Evolutionary conservation across 1,139 yeast species (phyloP).

Genomic region (Geotrichum siamense): DNA sequence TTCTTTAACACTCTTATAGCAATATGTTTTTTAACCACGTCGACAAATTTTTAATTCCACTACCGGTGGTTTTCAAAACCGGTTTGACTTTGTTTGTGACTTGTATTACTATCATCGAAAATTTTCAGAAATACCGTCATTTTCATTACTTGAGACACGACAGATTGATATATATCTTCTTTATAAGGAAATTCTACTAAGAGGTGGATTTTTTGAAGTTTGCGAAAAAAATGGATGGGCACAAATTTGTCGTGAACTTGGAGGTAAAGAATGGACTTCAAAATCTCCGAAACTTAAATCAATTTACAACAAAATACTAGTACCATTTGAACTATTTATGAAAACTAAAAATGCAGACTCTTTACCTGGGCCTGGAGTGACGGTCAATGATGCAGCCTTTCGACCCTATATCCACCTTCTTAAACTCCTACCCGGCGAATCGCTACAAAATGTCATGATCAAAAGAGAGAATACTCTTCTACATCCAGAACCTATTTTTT

Average conservation of each 20-base stretch:
- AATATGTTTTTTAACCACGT: conserved; percentile 47
- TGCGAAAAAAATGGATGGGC: conserved; percentile 41
- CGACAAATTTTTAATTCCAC: conserved; percentile 42
- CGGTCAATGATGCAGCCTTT: neutral
- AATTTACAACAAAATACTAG: conserved; percentile 37
- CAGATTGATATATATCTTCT: conserved; percentile 37
- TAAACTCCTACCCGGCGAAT: conserved; percentile 10
- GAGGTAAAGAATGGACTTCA: conserved; percentile 65
- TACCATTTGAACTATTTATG: conserved; percentile 35
- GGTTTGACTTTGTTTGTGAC: conserved; percentile 28
- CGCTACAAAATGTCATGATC: neutral
- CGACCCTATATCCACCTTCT: conserved; percentile 7
- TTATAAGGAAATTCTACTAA: conserved; percentile 32
- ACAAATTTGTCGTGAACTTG: conserved; percentile 60
- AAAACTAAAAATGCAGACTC: conserved; percentile 17
- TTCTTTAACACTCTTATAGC: conserved; percentile 20
- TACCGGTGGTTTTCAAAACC: conserved; percentile 28
- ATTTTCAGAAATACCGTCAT: conserved; percentile 32
- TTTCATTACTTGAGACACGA: conserved; percentile 33
- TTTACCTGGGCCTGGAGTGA: neutral
- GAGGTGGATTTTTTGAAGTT: conserved; percentile 37
- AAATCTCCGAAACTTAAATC: conserved; percentile 60
- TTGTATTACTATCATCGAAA: conserved; percentile 35
- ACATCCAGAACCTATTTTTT: neutral
- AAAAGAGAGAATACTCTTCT: neutral